Evolutionary conservation across 257 asterid genomes (phyloP).

Genomic region (Solanum bulbocastanum): DNA sequence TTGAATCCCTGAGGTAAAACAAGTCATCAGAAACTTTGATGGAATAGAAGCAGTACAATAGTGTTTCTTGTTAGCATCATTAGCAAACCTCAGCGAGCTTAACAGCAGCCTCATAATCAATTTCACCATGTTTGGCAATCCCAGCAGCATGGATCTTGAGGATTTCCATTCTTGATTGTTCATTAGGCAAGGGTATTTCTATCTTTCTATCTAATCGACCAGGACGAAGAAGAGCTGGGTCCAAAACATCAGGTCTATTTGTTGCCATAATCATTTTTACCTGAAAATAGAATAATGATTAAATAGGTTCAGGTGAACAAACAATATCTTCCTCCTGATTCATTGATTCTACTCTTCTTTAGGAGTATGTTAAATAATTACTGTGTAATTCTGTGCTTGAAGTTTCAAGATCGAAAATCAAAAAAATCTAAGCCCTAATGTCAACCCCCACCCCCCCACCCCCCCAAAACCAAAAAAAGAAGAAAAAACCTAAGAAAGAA

Average conservation of each 20-base stretch:
- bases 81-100: conserved; percentile 87
- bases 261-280: conserved; percentile 99
- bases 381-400: neutral
- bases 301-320: neutral
- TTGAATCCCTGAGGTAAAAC: conserved; percentile 62
- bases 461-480: neutral
- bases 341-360: neutral
- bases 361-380: neutral
- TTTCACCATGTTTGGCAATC: conserved; percentile 95
- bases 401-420: neutral
- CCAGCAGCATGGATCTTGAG: conserved; percentile 93
- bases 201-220: conserved; percentile 94
- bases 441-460: neutral
- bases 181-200: conserved; percentile 92
- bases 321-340: neutral
- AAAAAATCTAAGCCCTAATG: neutral
- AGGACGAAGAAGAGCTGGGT: conserved; percentile 96
- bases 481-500: neutral
- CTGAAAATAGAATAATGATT: conserved; percentile 26
- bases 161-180: conserved; percentile 88
- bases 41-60: neutral
- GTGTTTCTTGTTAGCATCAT: neutral
- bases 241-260: conserved; percentile 89
- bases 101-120: conserved; percentile 88
- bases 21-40: neutral